Evolutionary conservation across 129 eudicot species (phyloP), one percentile per base, ranked within the genome.

Genomic region (Ambrosia trifida): DNA sequence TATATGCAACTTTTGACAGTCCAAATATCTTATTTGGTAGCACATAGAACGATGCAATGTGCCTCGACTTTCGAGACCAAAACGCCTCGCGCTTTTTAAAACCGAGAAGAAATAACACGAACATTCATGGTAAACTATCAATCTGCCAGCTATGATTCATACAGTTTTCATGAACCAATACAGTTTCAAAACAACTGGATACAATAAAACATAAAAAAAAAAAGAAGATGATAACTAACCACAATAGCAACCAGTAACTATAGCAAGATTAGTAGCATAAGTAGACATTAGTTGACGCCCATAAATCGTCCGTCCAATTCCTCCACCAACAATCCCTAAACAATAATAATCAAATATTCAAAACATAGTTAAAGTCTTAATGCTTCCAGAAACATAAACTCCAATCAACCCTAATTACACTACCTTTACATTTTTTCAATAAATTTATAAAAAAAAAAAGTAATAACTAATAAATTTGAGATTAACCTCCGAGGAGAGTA

Each of bases 261-360:
- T 87, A 46, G 98, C 98, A 17, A 89, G 83, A 82, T 93, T 89
- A 43, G 96, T 72, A 4, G 98, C 98, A 62, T 89, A 91, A 78
- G 93, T 82, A 63, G 97, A 82, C 69, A 93, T 85, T 41, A 83
- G 66, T 3, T 88, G 82, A 43, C 85, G 68, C 7, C 98, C 98
- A 62, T 79, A 85, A 64, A 80, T 76, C 53, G 84, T 89, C 33
- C 96, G 77, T 75, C 96, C 98, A 69, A 72, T 85, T 66, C 86
- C 95, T 36, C 84, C 91, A 65, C 98, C 98, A 58, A 74, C 87
- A 64, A 85, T 61, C 54, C 98, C 98, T 93, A 73, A 72, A 50
- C 53, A 50, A 64, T 8, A 13, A 72, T 24, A 24, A 51, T 45
- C 75, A 74, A 12, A 31, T 4, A 64, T 67, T 47, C 35, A 65